These are phyloP conservation scores for Phanerochaete carnosa DNA, from an alignment of 768 basidiomycete genomes.

Conservation along the genomic window DNA sequence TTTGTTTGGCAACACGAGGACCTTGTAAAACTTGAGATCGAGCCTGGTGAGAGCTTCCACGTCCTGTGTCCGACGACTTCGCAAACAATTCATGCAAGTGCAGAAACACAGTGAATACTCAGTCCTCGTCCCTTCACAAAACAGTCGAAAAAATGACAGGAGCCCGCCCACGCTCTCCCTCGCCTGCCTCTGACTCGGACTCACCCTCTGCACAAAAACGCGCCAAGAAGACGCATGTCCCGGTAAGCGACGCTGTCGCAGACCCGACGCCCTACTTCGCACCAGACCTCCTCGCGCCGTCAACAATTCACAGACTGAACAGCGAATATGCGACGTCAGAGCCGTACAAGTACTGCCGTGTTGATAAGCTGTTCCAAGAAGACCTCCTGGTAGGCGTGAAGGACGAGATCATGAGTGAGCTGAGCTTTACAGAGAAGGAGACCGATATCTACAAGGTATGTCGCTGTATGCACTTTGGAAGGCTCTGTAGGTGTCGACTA, in stretches of 20 bases:
- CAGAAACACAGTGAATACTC: no score
- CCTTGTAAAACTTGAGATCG: no score
- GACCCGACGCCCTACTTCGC: conserved; percentile 40
- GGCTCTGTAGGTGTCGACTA: neutral
- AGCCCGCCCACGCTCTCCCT: neutral
- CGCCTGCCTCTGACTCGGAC: neutral
- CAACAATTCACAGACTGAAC: conserved; percentile 53
- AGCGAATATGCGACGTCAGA: conserved; percentile 50
- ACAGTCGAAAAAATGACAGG: neutral
- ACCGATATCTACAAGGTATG: conserved; percentile 96
- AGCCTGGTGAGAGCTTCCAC: no score
- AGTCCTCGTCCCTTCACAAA: no score
- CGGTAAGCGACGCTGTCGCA: neutral
- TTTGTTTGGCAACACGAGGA: no score
- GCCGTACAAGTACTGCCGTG: conserved; percentile 82
- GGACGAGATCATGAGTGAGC: conserved; percentile 76
- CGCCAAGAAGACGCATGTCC: neutral
- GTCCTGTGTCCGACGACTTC: no score
- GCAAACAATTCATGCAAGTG: no score
- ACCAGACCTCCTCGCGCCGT: conserved; percentile 52
- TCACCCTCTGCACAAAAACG: neutral
- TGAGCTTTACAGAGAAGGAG: conserved; percentile 90
- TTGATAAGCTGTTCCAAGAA: conserved; percentile 82
- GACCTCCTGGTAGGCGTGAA: conserved; percentile 77
- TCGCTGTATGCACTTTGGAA: neutral